phyloP scores from a whole-genome alignment of 176 grass and related monocot species.

The Triticum turgidum region DNA sequence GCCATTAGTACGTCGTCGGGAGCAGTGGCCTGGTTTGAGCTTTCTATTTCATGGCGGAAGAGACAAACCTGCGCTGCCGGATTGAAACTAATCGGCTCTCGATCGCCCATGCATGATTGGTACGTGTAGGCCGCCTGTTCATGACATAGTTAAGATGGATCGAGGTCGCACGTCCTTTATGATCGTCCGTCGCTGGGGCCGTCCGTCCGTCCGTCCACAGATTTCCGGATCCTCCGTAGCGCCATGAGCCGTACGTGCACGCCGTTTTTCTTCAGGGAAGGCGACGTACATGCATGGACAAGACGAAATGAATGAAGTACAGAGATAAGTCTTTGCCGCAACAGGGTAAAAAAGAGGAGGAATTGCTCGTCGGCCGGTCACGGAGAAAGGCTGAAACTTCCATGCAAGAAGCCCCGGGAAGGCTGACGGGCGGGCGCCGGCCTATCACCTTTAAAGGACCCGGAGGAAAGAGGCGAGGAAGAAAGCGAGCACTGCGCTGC shows the following conservation, averaged over 20 bases:
- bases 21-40: constrained; percentile 36
- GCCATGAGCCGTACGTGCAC: background rate
- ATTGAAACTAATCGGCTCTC: background rate
- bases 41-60: constrained; percentile 8
- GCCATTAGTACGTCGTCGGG: background rate
- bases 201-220: background rate
- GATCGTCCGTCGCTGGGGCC: background rate
- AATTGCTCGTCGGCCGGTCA: background rate
- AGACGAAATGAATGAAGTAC: background rate
- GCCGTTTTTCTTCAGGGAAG: background rate
- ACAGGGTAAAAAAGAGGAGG: background rate
- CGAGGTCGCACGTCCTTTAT: background rate
- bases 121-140: background rate
- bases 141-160: constrained; percentile 24
- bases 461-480: constrained; percentile 1
- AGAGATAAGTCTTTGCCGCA: too few relatives aligned
- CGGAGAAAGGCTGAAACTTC: background rate
- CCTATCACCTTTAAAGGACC: background rate
- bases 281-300: background rate
- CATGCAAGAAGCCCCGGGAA: constrained; percentile 23
- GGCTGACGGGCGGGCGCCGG: constrained; percentile 17
- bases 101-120: constrained; percentile 37
- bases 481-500: background rate
- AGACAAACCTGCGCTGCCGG: background rate
- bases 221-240: constrained; percentile 4